A percentile compares a stretch with the other conserved stretches of the same genome.
These are phyloP conservation scores for Phoma sp. DNA, from an alignment of 2,329 filamentous ascomycete species.

Conservation along the genomic window DNA sequence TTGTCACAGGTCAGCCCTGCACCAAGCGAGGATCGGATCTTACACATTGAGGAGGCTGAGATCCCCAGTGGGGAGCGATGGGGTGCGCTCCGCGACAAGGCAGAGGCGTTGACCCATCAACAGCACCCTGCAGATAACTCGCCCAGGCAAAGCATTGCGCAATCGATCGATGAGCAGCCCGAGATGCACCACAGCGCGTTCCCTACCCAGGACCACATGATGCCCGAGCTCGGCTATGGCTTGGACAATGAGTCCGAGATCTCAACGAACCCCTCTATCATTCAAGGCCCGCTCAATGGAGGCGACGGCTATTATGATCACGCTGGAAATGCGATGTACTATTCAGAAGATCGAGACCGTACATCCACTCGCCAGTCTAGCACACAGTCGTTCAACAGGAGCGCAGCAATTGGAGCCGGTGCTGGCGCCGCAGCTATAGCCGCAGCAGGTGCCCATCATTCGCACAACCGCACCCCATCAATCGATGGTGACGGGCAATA, in stretches of 20 bases:
- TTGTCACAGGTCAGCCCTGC: constrained; percentile 35
- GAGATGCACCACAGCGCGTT: constrained; percentile 72
- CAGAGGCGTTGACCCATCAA: constrained; percentile 43
- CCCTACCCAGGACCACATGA: constrained; percentile 71
- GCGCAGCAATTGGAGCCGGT: constrained; percentile 48
- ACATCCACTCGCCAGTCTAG: constrained; percentile 36
- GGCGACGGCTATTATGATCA: constrained; percentile 52
- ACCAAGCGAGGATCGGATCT: constrained; percentile 16
- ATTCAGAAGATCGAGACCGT: constrained; percentile 44
- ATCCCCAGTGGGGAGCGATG: constrained; percentile 42
- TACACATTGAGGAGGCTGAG: constrained; percentile 29
- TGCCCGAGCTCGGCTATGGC: constrained; percentile 77
- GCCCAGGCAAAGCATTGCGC: constrained; percentile 61
- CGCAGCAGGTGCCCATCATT: constrained; percentile 56
- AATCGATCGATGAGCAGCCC: constrained; percentile 54
- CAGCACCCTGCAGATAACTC: constrained; percentile 50
- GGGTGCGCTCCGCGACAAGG: constrained; percentile 51
- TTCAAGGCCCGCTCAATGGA: constrained; percentile 74
- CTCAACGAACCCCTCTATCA: constrained; percentile 83
- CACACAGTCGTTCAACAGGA: constrained; percentile 39
- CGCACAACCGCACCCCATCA: constrained; percentile 34
- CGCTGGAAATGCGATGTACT: constrained; percentile 43
- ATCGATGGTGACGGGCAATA: constrained; percentile 37
- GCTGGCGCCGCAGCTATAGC: constrained; percentile 63
- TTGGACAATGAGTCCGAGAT: constrained; percentile 67